A percentile compares a stretch with the other conserved stretches of the same genome.
Evolutionary conservation across 2,329 filamentous ascomycete genomes (phyloP).

Genomic region (Aureobasidium uvarum): DNA sequence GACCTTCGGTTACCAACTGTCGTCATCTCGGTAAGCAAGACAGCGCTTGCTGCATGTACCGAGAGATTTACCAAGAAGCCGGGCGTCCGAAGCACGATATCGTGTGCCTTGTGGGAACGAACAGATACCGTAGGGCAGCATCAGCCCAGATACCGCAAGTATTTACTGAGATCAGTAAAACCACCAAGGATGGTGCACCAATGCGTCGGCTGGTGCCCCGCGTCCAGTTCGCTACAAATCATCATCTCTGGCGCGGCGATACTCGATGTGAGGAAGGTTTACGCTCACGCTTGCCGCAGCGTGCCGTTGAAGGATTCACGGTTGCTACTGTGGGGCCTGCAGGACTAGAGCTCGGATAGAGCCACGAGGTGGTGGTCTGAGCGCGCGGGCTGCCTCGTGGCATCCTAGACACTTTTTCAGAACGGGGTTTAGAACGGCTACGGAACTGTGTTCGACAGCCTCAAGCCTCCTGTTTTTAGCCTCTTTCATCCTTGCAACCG

Average conservation of each 20-base stretch:
- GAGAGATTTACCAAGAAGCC: not conserved
- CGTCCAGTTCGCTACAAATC: conserved; percentile 23
- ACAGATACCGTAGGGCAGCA: not conserved
- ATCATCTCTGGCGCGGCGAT: conserved; percentile 17
- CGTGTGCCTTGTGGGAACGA: not conserved
- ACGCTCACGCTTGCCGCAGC: not conserved
- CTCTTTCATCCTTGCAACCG: not conserved
- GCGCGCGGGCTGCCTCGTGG: conserved; percentile 15
- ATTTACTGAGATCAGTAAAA: not conserved
- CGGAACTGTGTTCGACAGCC: conserved; percentile 10
- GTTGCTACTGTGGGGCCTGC: conserved; percentile 17
- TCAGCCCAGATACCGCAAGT: conserved; percentile 1
- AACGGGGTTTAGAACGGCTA: conserved; percentile 18
- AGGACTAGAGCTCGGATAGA: conserved; percentile 17
- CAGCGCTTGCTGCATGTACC: conserved; percentile 17
- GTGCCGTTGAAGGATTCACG: conserved; percentile 11
- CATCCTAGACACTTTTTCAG: conserved; percentile 18
- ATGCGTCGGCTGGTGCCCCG: conserved; percentile 15
- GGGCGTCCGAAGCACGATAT: conserved; percentile 2
- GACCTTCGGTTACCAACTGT: conserved; percentile 5
- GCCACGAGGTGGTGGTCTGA: conserved; percentile 8
- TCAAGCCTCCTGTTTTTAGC: not conserved
- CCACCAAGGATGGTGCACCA: conserved; percentile 13
- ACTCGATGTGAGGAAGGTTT: not conserved
- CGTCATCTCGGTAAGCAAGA: conserved; percentile 20